A percentile compares a stretch with the other conserved stretches of the same genome.
These are phyloP conservation scores for Xylaria sp. DNA, from an alignment of 2,329 filamentous ascomycete genomes.

Conservation along the genomic window DNA sequence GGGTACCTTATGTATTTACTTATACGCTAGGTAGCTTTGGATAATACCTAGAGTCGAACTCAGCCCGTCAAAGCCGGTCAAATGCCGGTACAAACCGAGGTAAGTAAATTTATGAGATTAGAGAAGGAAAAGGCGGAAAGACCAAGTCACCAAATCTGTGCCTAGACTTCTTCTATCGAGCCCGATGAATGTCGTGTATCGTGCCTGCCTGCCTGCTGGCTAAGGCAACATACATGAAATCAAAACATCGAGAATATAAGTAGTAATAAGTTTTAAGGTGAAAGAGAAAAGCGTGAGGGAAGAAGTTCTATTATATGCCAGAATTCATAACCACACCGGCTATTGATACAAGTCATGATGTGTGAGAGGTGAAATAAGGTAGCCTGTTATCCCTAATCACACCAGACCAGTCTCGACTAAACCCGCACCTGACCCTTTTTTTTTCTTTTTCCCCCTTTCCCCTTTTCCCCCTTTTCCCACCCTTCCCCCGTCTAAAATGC, in stretches of 20 bases:
- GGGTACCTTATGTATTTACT: not conserved
- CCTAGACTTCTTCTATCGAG: not conserved
- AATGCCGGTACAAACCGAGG: not conserved
- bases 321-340: not conserved
- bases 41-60: too few relatives aligned
- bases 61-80: not conserved
- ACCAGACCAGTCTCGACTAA: conserved; percentile 16
- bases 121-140: too few relatives aligned
- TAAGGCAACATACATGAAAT: not conserved
- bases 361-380: not conserved
- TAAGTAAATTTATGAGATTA: not conserved
- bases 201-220: too few relatives aligned
- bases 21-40: not conserved
- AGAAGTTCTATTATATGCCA: conserved; percentile 27
- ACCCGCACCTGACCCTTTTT: not conserved
- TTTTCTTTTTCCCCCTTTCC: conserved; percentile 4
- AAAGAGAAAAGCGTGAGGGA: conserved; percentile 14
- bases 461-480: conserved; percentile 2
- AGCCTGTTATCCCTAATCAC: not conserved
- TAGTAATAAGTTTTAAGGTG: not conserved
- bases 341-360: conserved; percentile 6
- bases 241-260: not conserved
- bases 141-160: not conserved
- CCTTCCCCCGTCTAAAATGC: conserved; percentile 26
- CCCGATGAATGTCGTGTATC: not conserved